Conservation (phyloP, 202 grass and related monocot species). For the Hordeum pubiflorum region DNA sequence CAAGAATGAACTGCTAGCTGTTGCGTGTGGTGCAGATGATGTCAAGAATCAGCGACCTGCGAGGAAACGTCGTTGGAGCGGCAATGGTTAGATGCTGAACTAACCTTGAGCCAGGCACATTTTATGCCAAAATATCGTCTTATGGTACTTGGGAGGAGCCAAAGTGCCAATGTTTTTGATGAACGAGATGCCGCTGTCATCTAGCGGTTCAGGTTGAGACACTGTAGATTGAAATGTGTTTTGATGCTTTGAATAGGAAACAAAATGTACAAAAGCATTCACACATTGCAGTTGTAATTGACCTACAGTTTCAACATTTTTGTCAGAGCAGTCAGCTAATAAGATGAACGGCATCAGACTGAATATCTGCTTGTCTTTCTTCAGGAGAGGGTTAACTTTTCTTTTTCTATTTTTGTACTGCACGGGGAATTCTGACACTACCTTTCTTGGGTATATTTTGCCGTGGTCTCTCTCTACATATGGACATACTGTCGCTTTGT, state of each 20-base stretch:
- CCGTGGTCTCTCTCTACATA: not conserved
- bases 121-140: not conserved
- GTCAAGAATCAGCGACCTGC: slow-evolving; percentile 58
- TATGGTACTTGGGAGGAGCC: not conserved
- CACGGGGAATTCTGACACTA: not conserved
- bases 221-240: not conserved
- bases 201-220: not conserved
- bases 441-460: not conserved
- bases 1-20: slow-evolving; percentile 3
- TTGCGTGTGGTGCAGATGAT: slow-evolving; percentile 26
- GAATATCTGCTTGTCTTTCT: not conserved
- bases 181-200: not conserved
- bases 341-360: not conserved
- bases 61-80: slow-evolving; percentile 68
- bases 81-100: slow-evolving; percentile 26
- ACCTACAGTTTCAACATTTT: slow-evolving; percentile 8
- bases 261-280: slow-evolving; percentile 15
- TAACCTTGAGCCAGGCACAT: not conserved
- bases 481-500: not conserved
- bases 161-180: not conserved
- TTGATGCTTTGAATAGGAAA: not conserved
- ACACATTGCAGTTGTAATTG: not conserved
- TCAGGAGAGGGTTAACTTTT: not conserved
- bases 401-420: not conserved
- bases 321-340: not conserved